phyloP scores from a whole-genome alignment of 1,284 basidiomycete genomes.

The Irpex rosettiformis region DNA sequence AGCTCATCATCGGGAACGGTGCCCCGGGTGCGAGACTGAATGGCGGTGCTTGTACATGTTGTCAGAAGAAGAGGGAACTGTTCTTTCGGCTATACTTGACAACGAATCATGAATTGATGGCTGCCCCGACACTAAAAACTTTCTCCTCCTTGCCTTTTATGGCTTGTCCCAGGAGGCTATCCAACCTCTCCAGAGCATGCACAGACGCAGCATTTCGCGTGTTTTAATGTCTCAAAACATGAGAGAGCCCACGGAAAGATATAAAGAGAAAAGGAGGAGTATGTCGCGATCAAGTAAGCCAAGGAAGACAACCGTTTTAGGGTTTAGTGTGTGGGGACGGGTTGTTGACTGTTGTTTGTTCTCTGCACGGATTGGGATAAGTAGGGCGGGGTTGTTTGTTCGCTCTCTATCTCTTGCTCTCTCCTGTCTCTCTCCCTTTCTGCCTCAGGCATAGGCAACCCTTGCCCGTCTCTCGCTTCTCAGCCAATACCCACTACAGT shows the following conservation, averaged over 20 bases:
- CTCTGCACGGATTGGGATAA: slow-evolving; percentile 51
- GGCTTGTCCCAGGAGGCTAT: not conserved
- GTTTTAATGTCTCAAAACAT: not conserved
- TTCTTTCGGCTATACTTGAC: slow-evolving; percentile 5
- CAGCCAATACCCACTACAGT: slow-evolving; percentile 19
- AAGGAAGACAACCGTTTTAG: slow-evolving; percentile 10
- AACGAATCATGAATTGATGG: slow-evolving; percentile 1
- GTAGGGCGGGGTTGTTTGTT: slow-evolving; percentile 35
- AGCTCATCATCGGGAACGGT: not conserved
- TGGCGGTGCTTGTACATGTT: not conserved
- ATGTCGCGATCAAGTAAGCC: not conserved
- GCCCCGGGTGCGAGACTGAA: not conserved
- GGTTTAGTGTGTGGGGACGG: slow-evolving; percentile 12
- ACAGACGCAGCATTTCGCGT: not conserved
- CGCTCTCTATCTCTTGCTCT: slow-evolving; percentile 29
- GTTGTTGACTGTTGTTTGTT: slow-evolving; percentile 37
- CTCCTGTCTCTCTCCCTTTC: slow-evolving; percentile 23
- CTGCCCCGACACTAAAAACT: not conserved
- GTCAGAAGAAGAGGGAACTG: not conserved
- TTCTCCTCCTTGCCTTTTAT: not conserved
- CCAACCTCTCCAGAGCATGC: not conserved
- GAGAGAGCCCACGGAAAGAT: not conserved
- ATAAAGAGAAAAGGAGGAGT: not conserved
- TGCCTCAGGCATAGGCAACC: slow-evolving; percentile 22
- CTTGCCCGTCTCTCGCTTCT: slow-evolving; percentile 18